Conservation (phyloP, 2,329 filamentous ascomycete genomes). For the Alternaria sp. region DNA sequence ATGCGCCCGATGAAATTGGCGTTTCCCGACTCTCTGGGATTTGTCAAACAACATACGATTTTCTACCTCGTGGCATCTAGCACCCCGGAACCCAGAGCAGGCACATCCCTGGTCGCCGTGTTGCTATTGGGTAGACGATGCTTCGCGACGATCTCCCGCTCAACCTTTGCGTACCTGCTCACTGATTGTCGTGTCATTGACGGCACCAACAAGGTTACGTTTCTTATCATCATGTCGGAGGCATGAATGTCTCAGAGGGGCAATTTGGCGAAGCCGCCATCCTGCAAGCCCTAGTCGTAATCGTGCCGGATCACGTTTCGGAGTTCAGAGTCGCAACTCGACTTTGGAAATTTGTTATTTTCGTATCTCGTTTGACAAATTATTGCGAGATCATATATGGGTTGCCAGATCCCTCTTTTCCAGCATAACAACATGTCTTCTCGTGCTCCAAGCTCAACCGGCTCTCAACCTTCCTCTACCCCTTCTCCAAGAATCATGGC, state of each 20-base stretch:
- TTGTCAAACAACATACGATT: slow-evolving; percentile 28
- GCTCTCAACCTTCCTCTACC: slow-evolving; percentile 28
- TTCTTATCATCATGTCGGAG: slow-evolving; percentile 2
- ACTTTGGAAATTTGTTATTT: slow-evolving; percentile 3
- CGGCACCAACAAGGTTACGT: not conserved
- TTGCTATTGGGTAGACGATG: slow-evolving; percentile 20
- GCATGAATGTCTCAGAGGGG: not conserved
- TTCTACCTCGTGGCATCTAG: not conserved
- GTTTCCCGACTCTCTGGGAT: slow-evolving; percentile 13
- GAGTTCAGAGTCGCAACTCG: not conserved
- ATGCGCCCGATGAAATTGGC: slow-evolving; percentile 5
- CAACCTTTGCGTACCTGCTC: not conserved
- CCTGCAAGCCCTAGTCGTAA: slow-evolving; percentile 6
- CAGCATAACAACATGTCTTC: slow-evolving; percentile 21
- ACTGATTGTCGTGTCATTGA: slow-evolving; percentile 3
- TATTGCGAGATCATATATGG: slow-evolving; percentile 22
- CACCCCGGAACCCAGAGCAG: slow-evolving; percentile 9
- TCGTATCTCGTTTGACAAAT: slow-evolving; percentile 28
- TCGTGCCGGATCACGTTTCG: slow-evolving; percentile 10
- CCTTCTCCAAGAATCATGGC: slow-evolving; percentile 32
- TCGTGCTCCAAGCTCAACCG: slow-evolving; percentile 20
- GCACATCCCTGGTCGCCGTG: not conserved
- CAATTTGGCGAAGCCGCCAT: slow-evolving; percentile 9
- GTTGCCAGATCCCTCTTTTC: not conserved
- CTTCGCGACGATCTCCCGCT: slow-evolving; percentile 5